A percentile compares a stretch with the other conserved stretches of the same genome.
These are phyloP conservation scores for Gremmenia infestans DNA, from an alignment of 2,329 filamentous ascomycete species.

Conservation along the genomic window DNA sequence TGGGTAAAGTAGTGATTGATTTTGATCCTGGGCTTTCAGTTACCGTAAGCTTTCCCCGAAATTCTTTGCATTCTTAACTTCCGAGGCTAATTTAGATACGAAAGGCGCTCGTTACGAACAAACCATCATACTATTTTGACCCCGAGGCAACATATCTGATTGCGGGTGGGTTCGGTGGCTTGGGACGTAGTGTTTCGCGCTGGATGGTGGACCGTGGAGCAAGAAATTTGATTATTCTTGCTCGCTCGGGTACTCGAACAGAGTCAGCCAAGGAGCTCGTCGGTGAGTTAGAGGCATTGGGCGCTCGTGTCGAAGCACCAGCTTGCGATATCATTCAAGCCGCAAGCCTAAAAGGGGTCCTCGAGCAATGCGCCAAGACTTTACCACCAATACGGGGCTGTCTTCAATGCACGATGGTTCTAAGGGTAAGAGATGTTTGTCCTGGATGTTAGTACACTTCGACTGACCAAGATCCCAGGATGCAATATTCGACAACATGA, in stretches of 20 bases:
- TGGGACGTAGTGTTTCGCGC: conserved; percentile 23
- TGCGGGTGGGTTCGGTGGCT: conserved; percentile 28
- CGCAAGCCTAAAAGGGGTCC: conserved; percentile 12
- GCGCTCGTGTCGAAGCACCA: conserved; percentile 39
- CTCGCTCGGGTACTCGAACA: conserved; percentile 15
- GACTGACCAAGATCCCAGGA: conserved; percentile 3
- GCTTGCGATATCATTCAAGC: conserved; percentile 44
- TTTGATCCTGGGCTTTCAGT: background rate
- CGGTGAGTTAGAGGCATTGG: conserved; percentile 17
- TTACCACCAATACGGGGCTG: conserved; percentile 36
- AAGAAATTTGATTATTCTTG: conserved; percentile 27
- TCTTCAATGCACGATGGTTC: conserved; percentile 43
- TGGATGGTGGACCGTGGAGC: conserved; percentile 24
- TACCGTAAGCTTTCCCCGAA: conserved; percentile 16
- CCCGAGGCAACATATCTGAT: conserved; percentile 24
- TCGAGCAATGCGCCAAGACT: background rate
- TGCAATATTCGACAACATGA: conserved; percentile 30
- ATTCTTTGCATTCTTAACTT: background rate
- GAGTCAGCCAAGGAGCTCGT: conserved; percentile 6
- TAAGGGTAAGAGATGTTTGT: conserved; percentile 19
- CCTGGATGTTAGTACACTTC: background rate
- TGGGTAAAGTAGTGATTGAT: conserved; percentile 13
- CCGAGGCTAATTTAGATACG: background rate
- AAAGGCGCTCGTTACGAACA: background rate
- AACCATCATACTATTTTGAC: conserved; percentile 10